phyloP scores from a whole-genome alignment of 768 basidiomycete species.

The Tricholoma furcatifolium region DNA sequence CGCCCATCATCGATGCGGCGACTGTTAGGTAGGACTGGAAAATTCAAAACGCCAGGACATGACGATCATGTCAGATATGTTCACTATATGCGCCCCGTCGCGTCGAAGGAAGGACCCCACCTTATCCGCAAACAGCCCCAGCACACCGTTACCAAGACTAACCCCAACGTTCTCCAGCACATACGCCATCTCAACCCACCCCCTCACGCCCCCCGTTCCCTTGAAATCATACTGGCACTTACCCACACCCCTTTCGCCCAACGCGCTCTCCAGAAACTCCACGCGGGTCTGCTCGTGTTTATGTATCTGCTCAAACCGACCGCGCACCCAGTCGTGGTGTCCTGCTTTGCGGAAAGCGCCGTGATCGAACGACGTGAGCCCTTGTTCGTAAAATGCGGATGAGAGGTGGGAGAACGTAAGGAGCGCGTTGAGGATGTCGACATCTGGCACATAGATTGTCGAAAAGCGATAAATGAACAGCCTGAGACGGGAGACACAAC shows the following conservation, averaged over 20 bases:
- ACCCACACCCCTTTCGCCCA: slow-evolving; percentile 37
- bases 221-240: slow-evolving; percentile 59
- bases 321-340: slow-evolving; percentile 44
- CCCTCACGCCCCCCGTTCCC: slow-evolving; percentile 42
- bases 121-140: slow-evolving; percentile 42
- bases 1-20: slow-evolving; percentile 57
- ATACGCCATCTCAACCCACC: slow-evolving; percentile 50
- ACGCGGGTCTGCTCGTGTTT: slow-evolving; percentile 52
- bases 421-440: slow-evolving; percentile 39
- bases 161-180: slow-evolving; percentile 56
- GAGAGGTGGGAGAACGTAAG: slow-evolving; percentile 47
- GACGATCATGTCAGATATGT: neutral
- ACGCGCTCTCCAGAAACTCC: slow-evolving; percentile 45
- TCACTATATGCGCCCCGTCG: neutral
- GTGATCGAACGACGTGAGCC: slow-evolving; percentile 38
- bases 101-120: slow-evolving; percentile 14
- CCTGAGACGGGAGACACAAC: too few species aligned
- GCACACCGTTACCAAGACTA: slow-evolving; percentile 59
- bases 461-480: too few species aligned
- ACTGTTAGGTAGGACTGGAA: slow-evolving; percentile 45
- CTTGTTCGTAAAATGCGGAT: slow-evolving; percentile 39
- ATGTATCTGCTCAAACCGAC: slow-evolving; percentile 47
- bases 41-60: neutral
- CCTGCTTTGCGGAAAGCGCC: slow-evolving; percentile 43
- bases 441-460: slow-evolving; percentile 7